phyloP scores from a whole-genome alignment of 192 early-diverging fungal genomes.

The Jimgerdemannia flammicorona region DNA sequence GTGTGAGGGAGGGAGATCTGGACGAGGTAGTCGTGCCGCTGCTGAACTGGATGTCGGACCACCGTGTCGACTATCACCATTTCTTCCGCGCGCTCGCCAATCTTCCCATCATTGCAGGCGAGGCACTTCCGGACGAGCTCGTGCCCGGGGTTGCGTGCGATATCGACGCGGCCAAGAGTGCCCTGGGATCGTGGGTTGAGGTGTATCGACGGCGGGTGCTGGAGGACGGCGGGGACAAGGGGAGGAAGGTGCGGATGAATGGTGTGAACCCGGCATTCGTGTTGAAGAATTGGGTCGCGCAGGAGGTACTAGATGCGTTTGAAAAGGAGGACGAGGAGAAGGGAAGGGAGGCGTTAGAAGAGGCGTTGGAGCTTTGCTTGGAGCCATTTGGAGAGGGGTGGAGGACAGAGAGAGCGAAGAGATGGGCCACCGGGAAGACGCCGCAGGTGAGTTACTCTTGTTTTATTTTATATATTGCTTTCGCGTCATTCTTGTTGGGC shows the following conservation, averaged over 20 bases:
- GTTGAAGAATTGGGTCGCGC: constrained; percentile 76
- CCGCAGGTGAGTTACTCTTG: constrained; percentile 30
- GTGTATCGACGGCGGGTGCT: constrained; percentile 58
- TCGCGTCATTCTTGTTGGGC: too few species aligned
- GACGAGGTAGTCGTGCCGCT: constrained; percentile 58
- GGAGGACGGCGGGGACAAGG: constrained; percentile 24
- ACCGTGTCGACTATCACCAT: constrained; percentile 66
- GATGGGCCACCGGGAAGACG: constrained; percentile 22
- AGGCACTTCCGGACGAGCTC: constrained; percentile 20
- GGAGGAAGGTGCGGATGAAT: constrained; percentile 56
- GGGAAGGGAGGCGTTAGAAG: constrained; percentile 32
- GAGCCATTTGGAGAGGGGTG: constrained; percentile 49
- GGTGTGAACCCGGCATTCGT: constrained; percentile 71
- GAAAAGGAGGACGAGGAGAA: constrained; percentile 38
- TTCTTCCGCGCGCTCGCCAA: constrained; percentile 70
- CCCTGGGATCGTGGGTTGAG: constrained; percentile 44
- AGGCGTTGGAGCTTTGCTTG: constrained; percentile 49
- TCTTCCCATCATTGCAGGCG: constrained; percentile 6
- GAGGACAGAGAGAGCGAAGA: constrained; percentile 9
- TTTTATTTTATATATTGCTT: constrained; percentile 13
- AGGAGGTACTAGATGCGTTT: constrained; percentile 54
- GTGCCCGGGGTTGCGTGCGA: constrained; percentile 6
- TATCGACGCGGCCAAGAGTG: constrained; percentile 20
- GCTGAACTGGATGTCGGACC: constrained; percentile 59
- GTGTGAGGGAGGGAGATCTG: constrained; percentile 40